A percentile compares a stretch with the other conserved stretches of the same genome.
phyloP scores from a whole-genome alignment of 768 basidiomycete species.

The Antrodiella citrinella region DNA sequence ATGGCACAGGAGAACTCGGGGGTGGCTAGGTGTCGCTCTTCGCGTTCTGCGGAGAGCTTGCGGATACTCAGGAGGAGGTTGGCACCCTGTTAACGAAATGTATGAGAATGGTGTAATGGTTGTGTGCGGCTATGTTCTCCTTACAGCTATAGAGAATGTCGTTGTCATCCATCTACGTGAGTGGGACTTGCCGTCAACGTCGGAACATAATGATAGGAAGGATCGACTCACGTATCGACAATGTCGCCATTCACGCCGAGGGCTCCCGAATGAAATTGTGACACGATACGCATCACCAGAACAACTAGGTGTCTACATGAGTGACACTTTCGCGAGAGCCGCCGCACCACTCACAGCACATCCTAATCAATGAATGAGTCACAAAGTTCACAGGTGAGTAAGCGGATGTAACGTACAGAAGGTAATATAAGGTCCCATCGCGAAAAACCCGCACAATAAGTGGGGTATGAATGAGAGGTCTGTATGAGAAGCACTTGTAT shows the following conservation, averaged over 20 bases:
- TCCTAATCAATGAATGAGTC: background rate
- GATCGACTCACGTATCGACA: background rate
- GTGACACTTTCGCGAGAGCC: too few species aligned
- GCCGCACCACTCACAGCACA: background rate
- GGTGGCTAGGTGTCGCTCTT: background rate
- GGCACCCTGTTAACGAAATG: background rate
- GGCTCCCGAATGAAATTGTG: background rate
- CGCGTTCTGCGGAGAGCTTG: background rate
- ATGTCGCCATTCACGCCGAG: background rate
- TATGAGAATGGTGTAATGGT: too few species aligned
- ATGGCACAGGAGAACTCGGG: background rate
- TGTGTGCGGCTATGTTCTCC: too few species aligned
- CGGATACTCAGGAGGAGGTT: background rate
- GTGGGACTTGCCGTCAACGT: background rate
- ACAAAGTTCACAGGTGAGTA: background rate
- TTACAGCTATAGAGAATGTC: background rate
- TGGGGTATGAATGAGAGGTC: background rate
- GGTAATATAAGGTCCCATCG: background rate
- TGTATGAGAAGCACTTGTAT: background rate
- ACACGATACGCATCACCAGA: background rate
- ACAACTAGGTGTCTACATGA: too few species aligned
- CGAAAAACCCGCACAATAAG: background rate
- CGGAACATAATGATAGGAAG: background rate
- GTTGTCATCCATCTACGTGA: background rate
- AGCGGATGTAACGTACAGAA: background rate